Evolutionary conservation across 2,329 filamentous ascomycete species (phyloP).

Genomic region (Fusarium metavorans): DNA sequence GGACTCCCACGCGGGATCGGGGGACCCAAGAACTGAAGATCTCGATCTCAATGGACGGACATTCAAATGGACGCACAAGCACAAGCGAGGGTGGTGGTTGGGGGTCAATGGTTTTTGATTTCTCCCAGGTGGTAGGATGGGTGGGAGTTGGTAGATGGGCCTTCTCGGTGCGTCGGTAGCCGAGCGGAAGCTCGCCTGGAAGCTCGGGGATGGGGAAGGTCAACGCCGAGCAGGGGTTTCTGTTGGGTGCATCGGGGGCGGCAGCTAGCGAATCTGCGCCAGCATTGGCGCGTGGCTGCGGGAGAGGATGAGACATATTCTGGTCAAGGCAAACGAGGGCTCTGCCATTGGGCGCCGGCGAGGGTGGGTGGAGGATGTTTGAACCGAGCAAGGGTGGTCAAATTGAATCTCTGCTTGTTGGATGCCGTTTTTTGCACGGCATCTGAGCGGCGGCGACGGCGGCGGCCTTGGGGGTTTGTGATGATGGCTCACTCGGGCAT

Average conservation of each 20-base stretch:
- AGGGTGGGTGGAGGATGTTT: slow-evolving; percentile 21
- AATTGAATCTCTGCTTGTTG: slow-evolving; percentile 3
- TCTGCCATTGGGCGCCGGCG: slow-evolving; percentile 25
- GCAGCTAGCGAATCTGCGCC: slow-evolving; percentile 13
- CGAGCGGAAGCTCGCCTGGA: slow-evolving; percentile 40
- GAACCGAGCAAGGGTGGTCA: slow-evolving; percentile 20
- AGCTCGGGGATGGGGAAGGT: slow-evolving; percentile 36
- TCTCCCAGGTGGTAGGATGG: slow-evolving; percentile 35
- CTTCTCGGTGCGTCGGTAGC: slow-evolving; percentile 41
- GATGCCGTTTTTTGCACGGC: slow-evolving; percentile 17
- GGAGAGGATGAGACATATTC: slow-evolving; percentile 40
- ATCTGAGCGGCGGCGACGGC: slow-evolving; percentile 1
- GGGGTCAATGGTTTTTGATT: slow-evolving; percentile 44
- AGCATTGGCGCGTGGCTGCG: slow-evolving; percentile 24
- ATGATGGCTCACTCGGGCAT: slow-evolving; percentile 4
- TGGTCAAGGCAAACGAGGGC: slow-evolving; percentile 28
- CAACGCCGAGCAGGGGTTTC: slow-evolving; percentile 37
- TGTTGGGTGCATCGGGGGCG: slow-evolving; percentile 19
- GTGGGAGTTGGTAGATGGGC: slow-evolving; percentile 26
- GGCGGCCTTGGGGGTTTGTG: not conserved
- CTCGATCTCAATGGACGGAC: slow-evolving; percentile 19
- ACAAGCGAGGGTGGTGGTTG: slow-evolving; percentile 28
- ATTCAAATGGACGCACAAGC: slow-evolving; percentile 25
- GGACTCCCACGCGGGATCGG: not conserved
- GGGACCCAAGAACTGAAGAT: slow-evolving; percentile 1